These are phyloP conservation scores for Neoarthrinium moseri DNA, from an alignment of 2,329 filamentous ascomycete genomes.

Conservation along the genomic window DNA sequence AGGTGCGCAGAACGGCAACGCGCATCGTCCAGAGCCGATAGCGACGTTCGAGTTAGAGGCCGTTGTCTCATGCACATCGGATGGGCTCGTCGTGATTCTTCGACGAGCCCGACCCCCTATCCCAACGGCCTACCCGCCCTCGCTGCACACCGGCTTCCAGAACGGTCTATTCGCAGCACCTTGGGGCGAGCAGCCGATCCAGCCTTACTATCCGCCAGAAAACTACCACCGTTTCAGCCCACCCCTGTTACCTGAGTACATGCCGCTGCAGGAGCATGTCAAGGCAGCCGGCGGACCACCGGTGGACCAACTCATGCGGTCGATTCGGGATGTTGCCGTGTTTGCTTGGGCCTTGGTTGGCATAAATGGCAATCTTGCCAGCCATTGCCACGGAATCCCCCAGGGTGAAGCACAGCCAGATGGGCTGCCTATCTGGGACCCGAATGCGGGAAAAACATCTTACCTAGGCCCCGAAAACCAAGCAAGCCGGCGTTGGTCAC, in stretches of 20 bases:
- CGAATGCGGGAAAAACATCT: conserved; percentile 28
- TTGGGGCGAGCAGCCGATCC: conserved; percentile 70
- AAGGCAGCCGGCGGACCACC: conserved; percentile 52
- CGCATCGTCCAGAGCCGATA: conserved; percentile 27
- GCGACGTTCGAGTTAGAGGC: conserved; percentile 73
- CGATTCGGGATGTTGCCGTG: conserved; percentile 82
- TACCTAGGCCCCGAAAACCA: conserved; percentile 37
- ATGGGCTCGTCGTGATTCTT: conserved; percentile 80
- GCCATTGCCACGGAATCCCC: conserved; percentile 61
- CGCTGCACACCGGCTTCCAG: conserved; percentile 44
- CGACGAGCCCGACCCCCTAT: conserved; percentile 71
- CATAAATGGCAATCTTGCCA: conserved; percentile 73
- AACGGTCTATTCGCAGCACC: conserved; percentile 77
- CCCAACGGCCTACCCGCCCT: conserved; percentile 53
- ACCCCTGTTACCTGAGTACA: conserved; percentile 41
- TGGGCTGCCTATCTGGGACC: conserved; percentile 61
- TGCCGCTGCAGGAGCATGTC: conserved; percentile 41
- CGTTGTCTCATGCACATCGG: conserved; percentile 88
- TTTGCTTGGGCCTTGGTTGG: conserved; percentile 82
- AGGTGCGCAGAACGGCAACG: neutral
- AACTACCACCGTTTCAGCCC: conserved; percentile 42
- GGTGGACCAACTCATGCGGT: conserved; percentile 68
- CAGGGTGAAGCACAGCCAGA: conserved; percentile 59
- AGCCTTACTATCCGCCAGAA: conserved; percentile 41
- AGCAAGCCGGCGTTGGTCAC: conserved; percentile 24